phyloP scores from a whole-genome alignment of 1,284 basidiomycete species.

The Athelia psychrophila region DNA sequence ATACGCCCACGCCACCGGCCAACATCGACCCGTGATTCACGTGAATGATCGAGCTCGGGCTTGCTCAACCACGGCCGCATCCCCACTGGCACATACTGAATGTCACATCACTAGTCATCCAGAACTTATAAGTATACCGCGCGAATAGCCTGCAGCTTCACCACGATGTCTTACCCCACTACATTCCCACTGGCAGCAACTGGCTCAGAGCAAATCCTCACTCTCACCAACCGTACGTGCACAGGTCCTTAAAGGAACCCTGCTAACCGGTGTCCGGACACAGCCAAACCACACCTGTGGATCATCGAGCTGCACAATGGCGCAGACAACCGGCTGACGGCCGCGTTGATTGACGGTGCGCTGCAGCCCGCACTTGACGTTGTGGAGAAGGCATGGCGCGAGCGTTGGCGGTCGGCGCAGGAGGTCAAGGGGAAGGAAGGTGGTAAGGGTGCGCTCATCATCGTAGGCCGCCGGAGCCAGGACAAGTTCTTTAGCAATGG shows the following conservation, averaged over 20 bases:
- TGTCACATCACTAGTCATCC: too few species aligned
- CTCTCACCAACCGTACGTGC: conserved; percentile 61
- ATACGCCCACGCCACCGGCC: too few species aligned
- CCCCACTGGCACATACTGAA: too few species aligned
- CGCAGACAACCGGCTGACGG: conserved; percentile 71
- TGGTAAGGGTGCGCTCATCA: conserved; percentile 70
- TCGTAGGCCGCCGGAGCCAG: conserved; percentile 70
- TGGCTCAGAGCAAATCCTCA: conserved; percentile 33
- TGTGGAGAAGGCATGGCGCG: conserved; percentile 80
- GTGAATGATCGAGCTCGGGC: too few species aligned
- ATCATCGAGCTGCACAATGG: conserved; percentile 78
- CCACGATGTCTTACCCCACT: too few species aligned
- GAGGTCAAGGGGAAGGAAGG: conserved; percentile 41
- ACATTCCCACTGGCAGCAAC: too few species aligned
- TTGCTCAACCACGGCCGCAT: too few species aligned
- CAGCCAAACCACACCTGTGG: conserved; percentile 65
- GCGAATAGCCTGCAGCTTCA: too few species aligned
- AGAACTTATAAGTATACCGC: too few species aligned
- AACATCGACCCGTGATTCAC: too few species aligned
- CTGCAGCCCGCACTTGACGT: conserved; percentile 72
- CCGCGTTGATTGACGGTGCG: conserved; percentile 55
- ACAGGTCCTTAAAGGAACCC: neutral
- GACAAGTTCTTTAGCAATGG: conserved; percentile 93
- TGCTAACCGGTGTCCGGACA: neutral
- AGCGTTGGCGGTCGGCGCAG: conserved; percentile 42